A percentile compares a stretch with the other conserved stretches of the same genome.
These are phyloP conservation scores for Calophaca sinica DNA, from an alignment of 306 rosid species.

Conservation along the genomic window DNA sequence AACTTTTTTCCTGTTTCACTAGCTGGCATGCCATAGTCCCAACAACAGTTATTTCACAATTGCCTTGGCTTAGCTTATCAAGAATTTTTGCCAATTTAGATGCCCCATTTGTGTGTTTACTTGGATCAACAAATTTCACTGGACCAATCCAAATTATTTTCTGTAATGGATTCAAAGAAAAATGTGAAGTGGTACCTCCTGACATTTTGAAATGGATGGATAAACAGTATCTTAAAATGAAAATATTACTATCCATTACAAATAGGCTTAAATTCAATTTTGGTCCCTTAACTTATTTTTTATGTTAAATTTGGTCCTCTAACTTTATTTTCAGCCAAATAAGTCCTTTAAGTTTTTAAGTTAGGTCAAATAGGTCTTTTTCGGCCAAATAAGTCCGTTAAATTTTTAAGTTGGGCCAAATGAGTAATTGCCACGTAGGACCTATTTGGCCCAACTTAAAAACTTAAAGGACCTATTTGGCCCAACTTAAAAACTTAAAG, in stretches of 20 bases:
- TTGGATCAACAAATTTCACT: slow-evolving; percentile 61
- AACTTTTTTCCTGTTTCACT: slow-evolving; percentile 60
- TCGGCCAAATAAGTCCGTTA: no score
- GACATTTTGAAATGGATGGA: slow-evolving; percentile 20
- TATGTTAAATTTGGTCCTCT: no score
- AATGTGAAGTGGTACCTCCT: slow-evolving; percentile 18
- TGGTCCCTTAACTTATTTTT: no score
- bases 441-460: no score
- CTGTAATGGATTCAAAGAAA: slow-evolving; percentile 55
- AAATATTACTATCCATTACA: neutral
- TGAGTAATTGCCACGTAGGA: no score
- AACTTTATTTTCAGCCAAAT: no score
- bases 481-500: no score
- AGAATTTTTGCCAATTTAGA: slow-evolving; percentile 73
- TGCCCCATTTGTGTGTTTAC: slow-evolving; percentile 57
- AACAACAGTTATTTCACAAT: slow-evolving; percentile 65
- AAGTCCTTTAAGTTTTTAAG: no score
- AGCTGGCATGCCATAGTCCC: slow-evolving; percentile 72
- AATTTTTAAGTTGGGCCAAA: no score
- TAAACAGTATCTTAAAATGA: slow-evolving; percentile 37
- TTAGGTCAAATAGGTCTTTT: no score
- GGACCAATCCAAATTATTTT: slow-evolving; percentile 87
- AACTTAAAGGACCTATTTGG: no score
- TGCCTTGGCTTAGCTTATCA: slow-evolving; percentile 54
- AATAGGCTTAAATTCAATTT: no score